phyloP scores from a whole-genome alignment of 2,329 filamentous ascomycete species.

The Alternaria gaisen region DNA sequence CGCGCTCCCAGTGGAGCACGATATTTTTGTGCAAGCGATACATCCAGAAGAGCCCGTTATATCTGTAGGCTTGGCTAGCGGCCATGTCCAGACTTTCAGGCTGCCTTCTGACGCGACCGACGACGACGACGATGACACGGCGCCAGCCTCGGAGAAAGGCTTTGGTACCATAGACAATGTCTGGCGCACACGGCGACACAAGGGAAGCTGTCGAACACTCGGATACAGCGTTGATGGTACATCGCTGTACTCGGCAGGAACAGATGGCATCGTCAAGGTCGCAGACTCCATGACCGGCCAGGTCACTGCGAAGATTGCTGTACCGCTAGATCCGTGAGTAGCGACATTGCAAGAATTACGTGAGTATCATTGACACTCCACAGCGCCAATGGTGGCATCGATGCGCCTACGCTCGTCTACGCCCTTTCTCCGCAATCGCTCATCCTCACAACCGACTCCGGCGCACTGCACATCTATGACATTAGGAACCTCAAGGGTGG shows the following conservation, averaged over 20 bases:
- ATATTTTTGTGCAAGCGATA: constrained; percentile 87
- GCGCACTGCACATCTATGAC: constrained; percentile 87
- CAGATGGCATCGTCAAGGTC: constrained; percentile 70
- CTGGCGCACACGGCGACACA: constrained; percentile 90
- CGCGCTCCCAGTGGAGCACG: constrained; percentile 82
- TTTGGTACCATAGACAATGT: constrained; percentile 79
- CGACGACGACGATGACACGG: constrained; percentile 60
- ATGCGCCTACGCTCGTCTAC: constrained; percentile 83
- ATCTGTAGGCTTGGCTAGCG: constrained; percentile 83
- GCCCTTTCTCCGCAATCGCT: constrained; percentile 87
- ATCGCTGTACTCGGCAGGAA: constrained; percentile 68
- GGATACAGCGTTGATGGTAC: constrained; percentile 81
- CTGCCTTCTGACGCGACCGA: constrained; percentile 68
- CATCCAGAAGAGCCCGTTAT: constrained; percentile 87
- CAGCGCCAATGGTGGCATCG: constrained; percentile 60
- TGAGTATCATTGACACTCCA: constrained; percentile 17
- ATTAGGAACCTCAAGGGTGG: constrained; percentile 64
- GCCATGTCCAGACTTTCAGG: constrained; percentile 85
- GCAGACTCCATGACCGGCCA: constrained; percentile 67
- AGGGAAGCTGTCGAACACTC: constrained; percentile 88
- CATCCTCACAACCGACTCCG: constrained; percentile 89
- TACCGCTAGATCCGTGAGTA: constrained; percentile 64
- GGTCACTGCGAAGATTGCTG: constrained; percentile 82
- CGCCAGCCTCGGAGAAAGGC: constrained; percentile 64
- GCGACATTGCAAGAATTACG: not conserved